A percentile compares a stretch with the other conserved stretches of the same genome.
Evolutionary conservation across 148 eudicot genomes (phyloP).

Genomic region (Rhododendron ovatum): DNA sequence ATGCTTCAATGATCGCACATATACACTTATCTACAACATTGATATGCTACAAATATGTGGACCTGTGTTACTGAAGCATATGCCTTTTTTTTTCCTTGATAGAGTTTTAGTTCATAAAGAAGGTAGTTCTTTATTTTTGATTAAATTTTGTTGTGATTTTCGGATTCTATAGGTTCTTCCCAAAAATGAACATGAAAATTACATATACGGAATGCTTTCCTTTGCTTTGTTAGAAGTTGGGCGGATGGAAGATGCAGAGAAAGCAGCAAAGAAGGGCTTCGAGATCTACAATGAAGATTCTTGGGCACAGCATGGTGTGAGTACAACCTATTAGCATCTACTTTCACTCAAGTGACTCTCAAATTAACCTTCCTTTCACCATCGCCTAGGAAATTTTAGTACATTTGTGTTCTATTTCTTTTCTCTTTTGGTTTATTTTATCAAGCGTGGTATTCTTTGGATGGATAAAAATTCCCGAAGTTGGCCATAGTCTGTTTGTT

Average conservation of each 20-base stretch:
- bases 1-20: not conserved
- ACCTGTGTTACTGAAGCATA: not conserved
- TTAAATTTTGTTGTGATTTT: not conserved
- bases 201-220: conserved; percentile 84
- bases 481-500: not conserved
- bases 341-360: not conserved
- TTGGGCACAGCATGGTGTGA: conserved; percentile 96
- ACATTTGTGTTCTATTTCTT: not conserved
- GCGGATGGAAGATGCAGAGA: conserved; percentile 60
- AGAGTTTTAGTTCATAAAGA: not conserved
- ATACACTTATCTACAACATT: not conserved
- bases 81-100: not conserved
- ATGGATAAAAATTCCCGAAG: not conserved
- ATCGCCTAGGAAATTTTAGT: not conserved
- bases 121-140: not conserved
- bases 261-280: conserved; percentile 68
- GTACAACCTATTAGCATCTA: conserved; percentile 20
- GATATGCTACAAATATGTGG: not conserved
- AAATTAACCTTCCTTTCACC: not conserved
- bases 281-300: conserved; percentile 65
- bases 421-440: not conserved
- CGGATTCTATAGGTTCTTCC: conserved; percentile 51
- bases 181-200: conserved; percentile 49
- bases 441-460: not conserved
- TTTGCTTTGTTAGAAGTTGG: conserved; percentile 89